Base-by-base conservation (phyloP, 2,329 filamentous ascomycete genomes). In the Clarireedia monteithiana region DNA sequence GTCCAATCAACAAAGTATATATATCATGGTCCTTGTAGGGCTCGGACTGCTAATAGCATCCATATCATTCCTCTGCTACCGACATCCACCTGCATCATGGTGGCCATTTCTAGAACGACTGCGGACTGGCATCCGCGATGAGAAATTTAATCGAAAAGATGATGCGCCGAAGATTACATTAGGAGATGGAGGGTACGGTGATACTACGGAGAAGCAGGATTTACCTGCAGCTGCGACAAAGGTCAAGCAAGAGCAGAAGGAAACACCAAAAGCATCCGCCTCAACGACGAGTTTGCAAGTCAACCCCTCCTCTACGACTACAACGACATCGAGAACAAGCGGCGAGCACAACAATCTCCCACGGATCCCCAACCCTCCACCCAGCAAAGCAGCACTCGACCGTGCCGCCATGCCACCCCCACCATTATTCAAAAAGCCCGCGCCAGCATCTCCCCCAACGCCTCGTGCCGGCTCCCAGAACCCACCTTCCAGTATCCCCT, bases 41-140 rank as follows among this genome's bases (percentile, higher is more conserved):
- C 70, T 85, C 60, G 82, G 82, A n/a, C 73, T 86, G 60, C 74
- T 86, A 64, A 68, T 86, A 60, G 82, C 78, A 45, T 82, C 82
- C 0, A 71, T 85, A 55, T 75, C 84, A 47, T 80, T 78, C 64
- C 69, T 85, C 60, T 71, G 78, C 63, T 73, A 84, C 59, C 75
- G 76, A 42, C 77, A 77, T 55, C 78, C 77, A 50, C 70, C 74
- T 47, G 77, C 80, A 70, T 69, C 81, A 48, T 72, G 73, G 62
- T 69, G 68, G 10, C 20, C 15, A 0, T 68, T 77, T 40, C 63
- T 75, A 36, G 61, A 64, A 12, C 72, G 68, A 65, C 48, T 66
- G 12, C 59, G 49, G 17, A 17, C 7, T 15, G 10, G 14, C 9
- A 54, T 59, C 51, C 50, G 40, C 47, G 52, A 48, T 27, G 51